A percentile compares a stretch with the other conserved stretches of the same genome.
Conservation (phyloP, 2,329 filamentous ascomycete species). For the Chaetomiaceae sp. region DNA sequence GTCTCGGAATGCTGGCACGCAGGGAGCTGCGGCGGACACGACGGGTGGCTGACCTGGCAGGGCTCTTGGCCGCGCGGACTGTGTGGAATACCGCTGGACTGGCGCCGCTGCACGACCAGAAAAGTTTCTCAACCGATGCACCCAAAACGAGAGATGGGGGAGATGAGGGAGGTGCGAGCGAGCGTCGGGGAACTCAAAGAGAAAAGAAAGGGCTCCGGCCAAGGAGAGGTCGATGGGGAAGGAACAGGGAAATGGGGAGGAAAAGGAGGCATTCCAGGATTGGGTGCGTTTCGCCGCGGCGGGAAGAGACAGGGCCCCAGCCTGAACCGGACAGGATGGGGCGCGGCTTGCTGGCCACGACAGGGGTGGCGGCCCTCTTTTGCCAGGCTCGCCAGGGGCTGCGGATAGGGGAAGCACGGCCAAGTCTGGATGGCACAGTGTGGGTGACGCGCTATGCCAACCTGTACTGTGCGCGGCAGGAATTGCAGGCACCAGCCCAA, state of each 20-base stretch:
- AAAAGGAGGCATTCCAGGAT: constrained; percentile 25
- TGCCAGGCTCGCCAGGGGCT: constrained; percentile 23
- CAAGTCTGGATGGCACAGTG: not conserved
- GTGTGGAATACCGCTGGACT: constrained; percentile 11
- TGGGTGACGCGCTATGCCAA: not conserved
- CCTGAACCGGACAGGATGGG: constrained; percentile 12
- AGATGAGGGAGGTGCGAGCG: constrained; percentile 16
- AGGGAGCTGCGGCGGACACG: constrained; percentile 1
- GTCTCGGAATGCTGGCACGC: constrained; percentile 17
- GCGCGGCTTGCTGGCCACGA: constrained; percentile 13
- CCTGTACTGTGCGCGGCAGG: constrained; percentile 1
- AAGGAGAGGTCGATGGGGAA: constrained; percentile 10
- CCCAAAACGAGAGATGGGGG: constrained; percentile 17
- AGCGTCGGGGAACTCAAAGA: constrained; percentile 15
- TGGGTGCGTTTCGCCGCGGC: constrained; percentile 22
- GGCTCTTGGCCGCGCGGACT: constrained; percentile 8
- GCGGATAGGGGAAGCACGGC: constrained; percentile 14
- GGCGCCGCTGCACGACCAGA: constrained; percentile 14
- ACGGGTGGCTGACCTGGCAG: constrained; percentile 13
- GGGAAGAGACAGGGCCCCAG: constrained; percentile 22
- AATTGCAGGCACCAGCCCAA: not conserved
- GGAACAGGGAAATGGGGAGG: constrained; percentile 20
- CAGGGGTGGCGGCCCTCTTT: constrained; percentile 17
- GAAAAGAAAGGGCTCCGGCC: constrained; percentile 13
- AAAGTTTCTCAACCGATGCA: constrained; percentile 11